Evolutionary conservation across 2,329 filamentous ascomycete species (phyloP).

Genomic region (Catunica adiposa): DNA sequence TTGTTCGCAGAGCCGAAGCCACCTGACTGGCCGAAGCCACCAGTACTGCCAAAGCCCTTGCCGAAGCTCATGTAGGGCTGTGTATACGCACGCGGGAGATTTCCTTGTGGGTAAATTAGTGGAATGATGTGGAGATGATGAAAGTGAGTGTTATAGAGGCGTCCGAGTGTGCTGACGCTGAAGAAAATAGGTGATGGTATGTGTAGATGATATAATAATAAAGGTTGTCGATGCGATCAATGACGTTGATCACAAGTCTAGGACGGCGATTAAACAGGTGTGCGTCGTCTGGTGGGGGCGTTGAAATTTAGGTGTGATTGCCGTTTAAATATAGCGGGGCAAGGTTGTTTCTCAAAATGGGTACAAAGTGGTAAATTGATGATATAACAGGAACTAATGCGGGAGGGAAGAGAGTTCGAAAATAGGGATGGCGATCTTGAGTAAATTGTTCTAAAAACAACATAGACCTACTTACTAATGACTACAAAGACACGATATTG

Average conservation of each 20-base stretch:
- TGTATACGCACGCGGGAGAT: background rate
- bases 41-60: background rate
- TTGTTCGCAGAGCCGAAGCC: slow-evolving; percentile 28
- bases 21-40: slow-evolving; percentile 8
- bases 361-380: background rate
- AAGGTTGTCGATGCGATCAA: background rate
- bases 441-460: background rate
- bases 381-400: no score
- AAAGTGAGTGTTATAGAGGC: background rate
- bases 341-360: background rate
- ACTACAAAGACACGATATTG: background rate
- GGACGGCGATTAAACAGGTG: background rate
- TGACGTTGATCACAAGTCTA: background rate
- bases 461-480: background rate
- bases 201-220: background rate
- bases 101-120: background rate
- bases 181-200: background rate
- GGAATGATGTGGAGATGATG: background rate
- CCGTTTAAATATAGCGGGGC: slow-evolving; percentile 1
- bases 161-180: background rate
- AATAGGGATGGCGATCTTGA: no score
- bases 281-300: background rate
- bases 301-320: background rate
- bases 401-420: no score
- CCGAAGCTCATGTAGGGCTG: slow-evolving; percentile 7